A percentile compares a stretch with the other conserved stretches of the same genome.
phyloP scores from a whole-genome alignment of 176 grass and related monocot genomes.

The Echinochloa phyllopogon region DNA sequence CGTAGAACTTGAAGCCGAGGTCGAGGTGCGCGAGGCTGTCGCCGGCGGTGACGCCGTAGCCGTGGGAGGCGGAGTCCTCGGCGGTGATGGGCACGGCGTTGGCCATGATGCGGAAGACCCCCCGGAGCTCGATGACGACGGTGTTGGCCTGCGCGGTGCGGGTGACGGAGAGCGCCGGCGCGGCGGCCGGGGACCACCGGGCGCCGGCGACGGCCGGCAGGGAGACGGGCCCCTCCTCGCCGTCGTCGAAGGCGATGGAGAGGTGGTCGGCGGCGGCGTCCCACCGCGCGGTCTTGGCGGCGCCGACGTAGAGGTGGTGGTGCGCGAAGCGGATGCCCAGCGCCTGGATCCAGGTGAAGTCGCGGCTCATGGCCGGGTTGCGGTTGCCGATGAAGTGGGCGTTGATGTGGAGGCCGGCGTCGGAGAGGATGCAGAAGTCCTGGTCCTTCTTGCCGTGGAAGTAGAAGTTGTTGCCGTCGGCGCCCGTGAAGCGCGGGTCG shows the following conservation, averaged over 20 bases:
- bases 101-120: slow-evolving; percentile 47
- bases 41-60: slow-evolving; percentile 36
- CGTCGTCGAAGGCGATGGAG: slow-evolving; percentile 49
- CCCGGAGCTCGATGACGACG: slow-evolving; percentile 45
- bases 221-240: neutral
- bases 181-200: neutral
- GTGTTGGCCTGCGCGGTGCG: slow-evolving; percentile 17
- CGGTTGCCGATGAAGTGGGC: slow-evolving; percentile 68
- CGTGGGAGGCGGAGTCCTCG: slow-evolving; percentile 35
- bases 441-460: slow-evolving; percentile 70
- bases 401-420: slow-evolving; percentile 53
- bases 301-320: slow-evolving; percentile 59
- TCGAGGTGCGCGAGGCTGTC: slow-evolving; percentile 57
- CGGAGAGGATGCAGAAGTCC: slow-evolving; percentile 65
- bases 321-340: slow-evolving; percentile 51
- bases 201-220: neutral
- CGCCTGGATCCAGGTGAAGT: slow-evolving; percentile 81
- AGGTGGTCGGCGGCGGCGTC: slow-evolving; percentile 52
- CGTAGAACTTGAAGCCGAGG: slow-evolving; percentile 54
- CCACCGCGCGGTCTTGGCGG: slow-evolving; percentile 3
- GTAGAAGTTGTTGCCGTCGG: slow-evolving; percentile 71
- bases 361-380: slow-evolving; percentile 39
- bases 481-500: slow-evolving; percentile 70
- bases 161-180: slow-evolving; percentile 22
- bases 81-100: slow-evolving; percentile 47